phyloP scores from a whole-genome alignment of 768 basidiomycete genomes.

The Lactarius sp. region DNA sequence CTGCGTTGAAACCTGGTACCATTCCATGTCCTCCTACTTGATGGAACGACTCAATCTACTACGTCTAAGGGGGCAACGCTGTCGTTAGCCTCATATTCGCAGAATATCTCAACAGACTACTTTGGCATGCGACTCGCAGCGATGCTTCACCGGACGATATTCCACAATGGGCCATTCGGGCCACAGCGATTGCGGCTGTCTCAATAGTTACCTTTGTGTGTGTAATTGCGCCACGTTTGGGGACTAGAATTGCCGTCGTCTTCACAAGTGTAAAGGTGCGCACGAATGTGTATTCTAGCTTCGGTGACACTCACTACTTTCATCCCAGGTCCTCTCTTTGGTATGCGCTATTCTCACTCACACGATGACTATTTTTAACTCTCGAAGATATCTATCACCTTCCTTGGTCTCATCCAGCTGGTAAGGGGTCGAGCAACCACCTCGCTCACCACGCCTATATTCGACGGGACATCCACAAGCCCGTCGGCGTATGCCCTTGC shows the following conservation, averaged over 20 bases:
- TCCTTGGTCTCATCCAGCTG: slow-evolving; percentile 76
- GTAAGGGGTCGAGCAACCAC: slow-evolving; percentile 63
- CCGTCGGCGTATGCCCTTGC: slow-evolving; percentile 90
- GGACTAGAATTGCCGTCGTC: slow-evolving; percentile 77
- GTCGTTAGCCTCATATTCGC: slow-evolving; percentile 87
- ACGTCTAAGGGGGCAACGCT: slow-evolving; percentile 57
- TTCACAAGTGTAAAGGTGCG: slow-evolving; percentile 84
- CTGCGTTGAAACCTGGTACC: slow-evolving; percentile 77
- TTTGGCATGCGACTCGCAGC: slow-evolving; percentile 69
- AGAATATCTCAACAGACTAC: slow-evolving; percentile 87
- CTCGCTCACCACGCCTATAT: slow-evolving; percentile 64
- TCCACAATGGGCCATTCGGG: slow-evolving; percentile 88
- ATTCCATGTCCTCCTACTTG: background rate
- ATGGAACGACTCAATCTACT: slow-evolving; percentile 3
- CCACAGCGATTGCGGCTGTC: slow-evolving; percentile 74
- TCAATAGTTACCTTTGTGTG: slow-evolving; percentile 71
- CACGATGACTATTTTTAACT: background rate
- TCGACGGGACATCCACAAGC: slow-evolving; percentile 66
- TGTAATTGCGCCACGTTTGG: slow-evolving; percentile 68
- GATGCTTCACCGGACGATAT: slow-evolving; percentile 73
- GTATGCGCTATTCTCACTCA: slow-evolving; percentile 38
- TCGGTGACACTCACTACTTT: background rate
- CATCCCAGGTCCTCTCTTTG: slow-evolving; percentile 54
- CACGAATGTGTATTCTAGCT: no score
- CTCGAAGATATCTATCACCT: slow-evolving; percentile 59